Conservation (phyloP, 1,284 basidiomycete species). For the Pseudozyma pruni region DNA sequence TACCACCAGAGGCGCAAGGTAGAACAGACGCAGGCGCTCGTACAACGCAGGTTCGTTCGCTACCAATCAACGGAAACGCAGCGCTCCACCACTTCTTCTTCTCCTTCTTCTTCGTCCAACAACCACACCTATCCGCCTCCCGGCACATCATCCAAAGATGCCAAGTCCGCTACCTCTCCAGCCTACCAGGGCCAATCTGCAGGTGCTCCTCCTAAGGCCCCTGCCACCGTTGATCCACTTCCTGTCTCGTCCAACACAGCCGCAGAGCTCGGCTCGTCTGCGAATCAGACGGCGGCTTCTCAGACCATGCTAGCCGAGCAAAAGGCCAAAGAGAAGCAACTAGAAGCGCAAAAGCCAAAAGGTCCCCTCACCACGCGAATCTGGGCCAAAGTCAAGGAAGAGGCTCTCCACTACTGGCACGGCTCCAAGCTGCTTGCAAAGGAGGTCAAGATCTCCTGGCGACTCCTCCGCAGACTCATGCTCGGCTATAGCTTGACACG, state of each 20-base stretch:
- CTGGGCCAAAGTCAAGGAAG: conserved; percentile 95
- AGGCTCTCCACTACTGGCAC: conserved; percentile 96
- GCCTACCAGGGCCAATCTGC: conserved; percentile 45
- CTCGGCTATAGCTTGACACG: conserved; percentile 91
- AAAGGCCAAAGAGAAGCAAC: conserved; percentile 45
- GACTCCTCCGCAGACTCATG: conserved; percentile 90
- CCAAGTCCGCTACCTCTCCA: conserved; percentile 10
- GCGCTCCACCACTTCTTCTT: conserved; percentile 13
- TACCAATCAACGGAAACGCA: conserved; percentile 45
- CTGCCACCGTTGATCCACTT: conserved; percentile 33
- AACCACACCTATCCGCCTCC: conserved; percentile 28
- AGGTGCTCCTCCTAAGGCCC: conserved; percentile 34
- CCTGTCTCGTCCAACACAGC: conserved; percentile 45
- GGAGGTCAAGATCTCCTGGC: conserved; percentile 88
- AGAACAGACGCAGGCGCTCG: conserved; percentile 27
- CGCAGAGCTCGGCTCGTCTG: conserved; percentile 47
- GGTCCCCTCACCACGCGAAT: conserved; percentile 52
- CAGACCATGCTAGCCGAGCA: conserved; percentile 50
- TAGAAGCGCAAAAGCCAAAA: conserved; percentile 41
- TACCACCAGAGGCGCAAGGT: conserved; percentile 39
- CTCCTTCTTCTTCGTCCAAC: conserved; percentile 11
- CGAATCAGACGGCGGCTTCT: conserved; percentile 53
- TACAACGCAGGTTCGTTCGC: conserved; percentile 24
- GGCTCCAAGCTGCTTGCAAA: conserved; percentile 93
- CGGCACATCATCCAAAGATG: conserved; percentile 23